Evolutionary conservation across 2,329 filamentous ascomycete genomes (phyloP).

Genomic region (Trichophyton rubrum): DNA sequence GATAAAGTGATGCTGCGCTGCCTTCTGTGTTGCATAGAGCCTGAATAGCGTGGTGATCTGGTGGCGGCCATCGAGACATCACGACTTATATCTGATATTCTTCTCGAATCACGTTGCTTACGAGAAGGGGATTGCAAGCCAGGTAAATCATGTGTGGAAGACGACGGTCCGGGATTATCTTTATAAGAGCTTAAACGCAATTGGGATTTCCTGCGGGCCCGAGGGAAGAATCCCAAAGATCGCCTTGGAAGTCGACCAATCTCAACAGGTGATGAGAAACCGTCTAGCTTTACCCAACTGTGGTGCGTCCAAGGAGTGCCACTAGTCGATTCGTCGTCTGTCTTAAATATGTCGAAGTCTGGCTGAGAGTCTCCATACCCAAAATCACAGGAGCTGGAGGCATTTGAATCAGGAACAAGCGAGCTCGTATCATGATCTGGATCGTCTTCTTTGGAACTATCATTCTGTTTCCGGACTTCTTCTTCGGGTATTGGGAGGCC

Average conservation of each 20-base stretch:
- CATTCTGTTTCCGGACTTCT: not conserved
- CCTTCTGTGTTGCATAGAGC: conserved; percentile 31
- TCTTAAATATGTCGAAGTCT: not conserved
- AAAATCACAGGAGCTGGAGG: not conserved
- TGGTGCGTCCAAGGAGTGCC: conserved; percentile 73
- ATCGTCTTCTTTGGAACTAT: not conserved
- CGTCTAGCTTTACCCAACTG: conserved; percentile 74
- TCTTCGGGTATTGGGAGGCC: conserved; percentile 44
- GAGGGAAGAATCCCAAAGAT: conserved; percentile 81
- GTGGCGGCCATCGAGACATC: conserved; percentile 21
- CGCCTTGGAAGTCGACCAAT: conserved; percentile 73
- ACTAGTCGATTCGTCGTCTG: conserved; percentile 17
- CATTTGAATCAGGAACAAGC: not conserved
- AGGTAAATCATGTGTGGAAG: conserved; percentile 47
- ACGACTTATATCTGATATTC: conserved; percentile 18
- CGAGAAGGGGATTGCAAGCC: conserved; percentile 42
- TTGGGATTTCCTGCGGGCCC: conserved; percentile 70
- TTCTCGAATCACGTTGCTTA: conserved; percentile 17
- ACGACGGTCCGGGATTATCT: not conserved
- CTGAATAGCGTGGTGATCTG: conserved; percentile 25
- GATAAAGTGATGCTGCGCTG: conserved; percentile 50
- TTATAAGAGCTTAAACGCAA: conserved; percentile 15
- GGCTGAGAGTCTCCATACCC: not conserved
- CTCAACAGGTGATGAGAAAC: conserved; percentile 58
- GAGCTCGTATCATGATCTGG: conserved; percentile 4